phyloP scores from a whole-genome alignment of 805 yeast species.

The Diddensiella caesifluorescens region DNA sequence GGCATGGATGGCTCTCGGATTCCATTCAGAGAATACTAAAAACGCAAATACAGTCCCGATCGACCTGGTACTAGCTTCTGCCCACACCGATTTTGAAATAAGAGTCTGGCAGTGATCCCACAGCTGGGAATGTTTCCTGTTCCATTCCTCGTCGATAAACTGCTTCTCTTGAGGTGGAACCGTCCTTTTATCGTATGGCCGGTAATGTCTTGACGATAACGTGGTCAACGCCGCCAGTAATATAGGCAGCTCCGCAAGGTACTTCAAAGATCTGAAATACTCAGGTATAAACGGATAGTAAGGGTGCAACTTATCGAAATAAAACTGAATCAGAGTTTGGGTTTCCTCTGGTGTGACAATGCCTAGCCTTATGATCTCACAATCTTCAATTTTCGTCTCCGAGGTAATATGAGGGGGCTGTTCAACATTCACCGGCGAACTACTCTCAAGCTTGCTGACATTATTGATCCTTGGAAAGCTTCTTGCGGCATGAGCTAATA shows the following conservation, averaged over 20 bases:
- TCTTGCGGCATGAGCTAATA: slow-evolving; percentile 35
- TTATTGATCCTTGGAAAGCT: slow-evolving; percentile 30
- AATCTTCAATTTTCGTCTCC: slow-evolving; percentile 39
- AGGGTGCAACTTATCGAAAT: slow-evolving; percentile 78
- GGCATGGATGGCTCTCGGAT: slow-evolving; percentile 90
- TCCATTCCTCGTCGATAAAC: slow-evolving; percentile 3
- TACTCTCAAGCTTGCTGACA: not conserved
- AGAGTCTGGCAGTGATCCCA: slow-evolving; percentile 82
- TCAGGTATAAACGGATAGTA: slow-evolving; percentile 83
- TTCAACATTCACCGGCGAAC: not conserved
- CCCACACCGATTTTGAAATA: slow-evolving; percentile 87
- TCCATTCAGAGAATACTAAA: slow-evolving; percentile 87
- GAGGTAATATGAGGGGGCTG: not conserved
- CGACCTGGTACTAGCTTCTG: slow-evolving; percentile 82
- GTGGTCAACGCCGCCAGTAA: slow-evolving; percentile 76
- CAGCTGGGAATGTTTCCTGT: slow-evolving; percentile 55
- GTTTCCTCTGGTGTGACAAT: slow-evolving; percentile 49
- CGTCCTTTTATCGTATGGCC: slow-evolving; percentile 29
- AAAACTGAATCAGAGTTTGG: slow-evolving; percentile 34
- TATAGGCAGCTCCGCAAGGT: slow-evolving; percentile 73
- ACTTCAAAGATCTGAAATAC: slow-evolving; percentile 60
- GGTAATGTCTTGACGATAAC: slow-evolving; percentile 71
- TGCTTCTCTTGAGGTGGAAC: slow-evolving; percentile 8
- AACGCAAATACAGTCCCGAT: slow-evolving; percentile 85
- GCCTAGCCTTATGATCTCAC: slow-evolving; percentile 54